phyloP scores from a whole-genome alignment of 495 filamentous ascomycete species.

The Eremomyces bilateralis region DNA sequence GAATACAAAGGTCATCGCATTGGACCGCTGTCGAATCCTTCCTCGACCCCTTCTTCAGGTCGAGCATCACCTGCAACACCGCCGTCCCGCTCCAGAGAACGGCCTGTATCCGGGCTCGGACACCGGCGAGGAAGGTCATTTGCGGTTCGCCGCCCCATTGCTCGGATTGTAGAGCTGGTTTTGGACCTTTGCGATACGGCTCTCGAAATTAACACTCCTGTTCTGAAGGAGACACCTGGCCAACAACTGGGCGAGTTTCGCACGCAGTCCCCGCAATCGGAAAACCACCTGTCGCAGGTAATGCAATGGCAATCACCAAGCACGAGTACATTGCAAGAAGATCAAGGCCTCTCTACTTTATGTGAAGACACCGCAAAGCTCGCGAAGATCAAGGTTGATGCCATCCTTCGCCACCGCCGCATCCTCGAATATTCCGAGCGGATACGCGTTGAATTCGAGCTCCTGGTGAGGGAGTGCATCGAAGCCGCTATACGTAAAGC shows the following conservation, averaged over 20 bases:
- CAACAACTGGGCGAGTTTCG: conserved; percentile 46
- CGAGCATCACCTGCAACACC: conserved; percentile 45
- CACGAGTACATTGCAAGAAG: conserved; percentile 78
- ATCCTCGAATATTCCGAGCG: conserved; percentile 93
- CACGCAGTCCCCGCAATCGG: conserved; percentile 85
- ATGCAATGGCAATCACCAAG: conserved; percentile 87
- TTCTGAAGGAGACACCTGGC: conserved; percentile 58
- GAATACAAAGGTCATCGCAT: conserved; percentile 88
- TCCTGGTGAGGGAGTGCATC: conserved; percentile 85
- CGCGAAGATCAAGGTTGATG: conserved; percentile 72
- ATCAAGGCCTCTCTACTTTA: conserved; percentile 71
- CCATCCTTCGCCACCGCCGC: conserved; percentile 70
- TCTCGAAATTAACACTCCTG: conserved; percentile 79
- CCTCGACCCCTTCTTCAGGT: conserved; percentile 39
- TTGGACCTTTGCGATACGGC: conserved; percentile 92
- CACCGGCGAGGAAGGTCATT: conserved; percentile 64
- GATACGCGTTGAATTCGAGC: conserved; percentile 78
- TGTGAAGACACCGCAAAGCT: conserved; percentile 72
- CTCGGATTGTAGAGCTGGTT: conserved; percentile 81
- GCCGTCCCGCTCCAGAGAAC: conserved; percentile 52
- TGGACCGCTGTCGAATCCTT: conserved; percentile 42
- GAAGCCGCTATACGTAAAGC: conserved; percentile 81
- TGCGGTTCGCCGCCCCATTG: conserved; percentile 68
- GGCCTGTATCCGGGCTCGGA: conserved; percentile 46
- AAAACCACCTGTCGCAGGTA: conserved; percentile 79